Evolutionary conservation across 2,329 filamentous ascomycete genomes (phyloP), one percentile per base, ranked within the genome.

Genomic region (Pyrenochaeta sp.): DNA sequence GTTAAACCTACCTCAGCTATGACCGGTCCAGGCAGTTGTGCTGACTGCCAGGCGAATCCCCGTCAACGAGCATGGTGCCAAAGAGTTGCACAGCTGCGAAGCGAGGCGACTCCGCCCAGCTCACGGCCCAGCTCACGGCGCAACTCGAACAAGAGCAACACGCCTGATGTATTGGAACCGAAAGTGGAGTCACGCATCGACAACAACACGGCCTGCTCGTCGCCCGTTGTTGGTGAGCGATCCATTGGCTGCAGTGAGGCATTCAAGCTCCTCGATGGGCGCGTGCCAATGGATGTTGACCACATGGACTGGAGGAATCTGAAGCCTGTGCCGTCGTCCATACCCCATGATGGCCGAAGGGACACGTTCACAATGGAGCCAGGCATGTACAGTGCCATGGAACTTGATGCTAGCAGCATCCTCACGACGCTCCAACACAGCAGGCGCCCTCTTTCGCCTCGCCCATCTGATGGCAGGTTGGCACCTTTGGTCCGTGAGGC

Each of bases 211-310:
- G 44, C 56, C 46, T 34, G 59, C 48, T 56, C 61, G 2, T 54
- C 64, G 1, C 53, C 66, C 7, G 54, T 61, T 46, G 54, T 43
- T 50, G 58, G 52, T 22, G 54, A 67, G 52, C 52, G 62, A 12
- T 69, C 74, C 9, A 71, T 77, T 27, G 73, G 74, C 32, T 77
- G 75, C 50, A 73, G 62, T 36, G 75, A 77, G 36, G 69, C 75
- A 3, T 77, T 69, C 59, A 74, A 71, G 22, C 63, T 77, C 4
- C 65, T 77, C 9, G 71, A 75, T 22, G 73, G 72, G 9, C 71
- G 74, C 43, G 71, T 76, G 2, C 61, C 68, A 7, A 72, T 71
- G 59, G 72, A 76, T 28, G 53, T 62, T 7, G 69, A 72, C 44
- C 64, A 61, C 34, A 72, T 71, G 61, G 72, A 73, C 47, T 77